Evolutionary conservation across 768 basidiomycete species (phyloP), one percentile per base, ranked within the genome.

Genomic region (Leccinum pellstonianum): DNA sequence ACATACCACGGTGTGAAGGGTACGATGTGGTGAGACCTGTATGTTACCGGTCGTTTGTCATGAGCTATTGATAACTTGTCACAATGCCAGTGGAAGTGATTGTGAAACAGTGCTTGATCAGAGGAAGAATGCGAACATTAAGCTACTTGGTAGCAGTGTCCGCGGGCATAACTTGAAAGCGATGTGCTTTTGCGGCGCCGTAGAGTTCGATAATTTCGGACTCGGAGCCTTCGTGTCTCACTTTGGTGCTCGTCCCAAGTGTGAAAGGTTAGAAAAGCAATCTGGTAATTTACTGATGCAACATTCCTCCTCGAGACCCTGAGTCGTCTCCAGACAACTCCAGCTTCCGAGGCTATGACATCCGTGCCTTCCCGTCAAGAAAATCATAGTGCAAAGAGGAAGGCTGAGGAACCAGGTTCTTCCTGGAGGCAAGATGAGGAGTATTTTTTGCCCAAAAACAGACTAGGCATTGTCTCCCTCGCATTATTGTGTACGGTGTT

Each of bases 371-470:
- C 27, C 17, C 19, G 8, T 23, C 38, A 46, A 49, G 47, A 55
- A 49, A 10, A 21, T 21, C 31, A 15, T 7, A 15, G 12, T 37
- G 29, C 29, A 19, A 19, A 33, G 35, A 37, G 14, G 31, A 57
- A 53, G 7, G 14, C 23, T 21, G 23, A 25, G 5, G 53, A 65
- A 12, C 79, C 79, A 38, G 83, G 80, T 1, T 72, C 77, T 25
- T 80, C 83, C 47, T 86, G 83, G 84, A 82, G 78, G 60, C 67
- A 67, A 9, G 70, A 76, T 48, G 83, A 86, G 62, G 76, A 77
- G 23, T 83, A 85, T 54, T 71, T 77, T n/a, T 65, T 85, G 14
- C 85, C 83, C 4, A 29, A 53, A 47, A 65, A 59, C 50, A 57
- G 60, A 43, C 54, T 64, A 27, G 53, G 57, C 14, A 41, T 63